These are phyloP conservation scores for Penicillium sp. DNA, from an alignment of 2,329 filamentous ascomycete genomes.

Conservation along the genomic window DNA sequence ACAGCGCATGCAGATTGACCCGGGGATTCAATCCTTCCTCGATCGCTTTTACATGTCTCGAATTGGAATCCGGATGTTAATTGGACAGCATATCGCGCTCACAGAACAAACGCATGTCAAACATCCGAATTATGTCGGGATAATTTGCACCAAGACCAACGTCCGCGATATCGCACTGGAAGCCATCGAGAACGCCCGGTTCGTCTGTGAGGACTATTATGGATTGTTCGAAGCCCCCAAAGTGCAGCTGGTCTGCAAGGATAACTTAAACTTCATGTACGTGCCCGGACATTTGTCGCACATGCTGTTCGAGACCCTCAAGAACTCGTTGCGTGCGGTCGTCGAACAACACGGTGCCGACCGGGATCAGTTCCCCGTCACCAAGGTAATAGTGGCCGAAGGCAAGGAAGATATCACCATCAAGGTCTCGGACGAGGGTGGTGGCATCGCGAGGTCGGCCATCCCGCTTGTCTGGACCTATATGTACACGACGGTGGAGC, in stretches of 20 bases:
- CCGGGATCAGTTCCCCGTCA: constrained; percentile 91
- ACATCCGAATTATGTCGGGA: constrained; percentile 92
- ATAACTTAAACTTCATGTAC: constrained; percentile 97
- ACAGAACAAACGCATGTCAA: constrained; percentile 86
- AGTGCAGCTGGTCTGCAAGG: constrained; percentile 91
- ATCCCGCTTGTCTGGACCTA: constrained; percentile 99
- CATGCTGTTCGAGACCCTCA: constrained; percentile 98
- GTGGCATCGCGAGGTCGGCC: constrained; percentile 83
- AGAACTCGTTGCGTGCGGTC: constrained; percentile 94
- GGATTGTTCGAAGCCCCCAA: constrained; percentile 95
- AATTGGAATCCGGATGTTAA: constrained; percentile 98
- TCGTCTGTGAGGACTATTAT: constrained; percentile 98
- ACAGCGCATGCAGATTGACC: constrained; percentile 96
- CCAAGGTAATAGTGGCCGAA: constrained; percentile 95
- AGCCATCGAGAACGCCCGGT: constrained; percentile 97
- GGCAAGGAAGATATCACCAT: constrained; percentile 98
- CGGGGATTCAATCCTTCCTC: constrained; percentile 93
- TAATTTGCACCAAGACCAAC: constrained; percentile 98
- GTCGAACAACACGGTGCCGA: constrained; percentile 93
- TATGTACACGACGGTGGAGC: constrained; percentile 98
- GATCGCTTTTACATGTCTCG: constrained; percentile 99
- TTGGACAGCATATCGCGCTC: constrained; percentile 94
- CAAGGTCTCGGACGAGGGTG: constrained; percentile 94
- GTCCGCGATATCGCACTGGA: constrained; percentile 91
- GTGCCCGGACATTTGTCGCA: constrained; percentile 97